Percentiles rank a stretch among this genome's conserved stretches.
These are phyloP conservation scores for Ustilago esculenta DNA, from an alignment of 1,284 basidiomycete species.

Conservation along the genomic window DNA sequence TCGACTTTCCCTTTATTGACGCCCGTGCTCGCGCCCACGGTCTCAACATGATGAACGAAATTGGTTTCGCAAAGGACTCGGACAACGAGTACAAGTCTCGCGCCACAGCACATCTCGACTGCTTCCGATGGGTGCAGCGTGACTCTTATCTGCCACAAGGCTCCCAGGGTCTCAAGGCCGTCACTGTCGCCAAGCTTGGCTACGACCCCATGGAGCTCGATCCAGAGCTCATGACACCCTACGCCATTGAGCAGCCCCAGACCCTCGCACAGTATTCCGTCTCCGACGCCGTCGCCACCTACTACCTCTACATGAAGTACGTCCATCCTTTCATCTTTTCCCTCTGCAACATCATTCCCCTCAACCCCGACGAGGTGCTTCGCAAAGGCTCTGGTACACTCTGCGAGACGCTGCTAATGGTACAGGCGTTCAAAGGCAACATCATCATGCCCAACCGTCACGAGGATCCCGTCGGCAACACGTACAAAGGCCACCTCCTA, in stretches of 20 bases:
- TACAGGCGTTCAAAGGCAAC: constrained; percentile 88
- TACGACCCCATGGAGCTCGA: constrained; percentile 98
- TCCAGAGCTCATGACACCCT: constrained; percentile 99
- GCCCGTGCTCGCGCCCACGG: constrained; percentile 87
- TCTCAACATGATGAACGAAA: constrained; percentile 96
- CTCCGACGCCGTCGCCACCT: constrained; percentile 98
- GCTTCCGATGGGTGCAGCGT: constrained; percentile 99
- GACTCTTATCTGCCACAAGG: constrained; percentile 99
- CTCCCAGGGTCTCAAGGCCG: constrained; percentile 97
- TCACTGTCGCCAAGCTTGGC: constrained; percentile 94
- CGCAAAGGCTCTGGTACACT: constrained; percentile 95
- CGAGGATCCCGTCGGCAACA: constrained; percentile 89
- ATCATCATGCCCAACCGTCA: constrained; percentile 99
- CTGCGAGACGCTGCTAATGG: constrained; percentile 98
- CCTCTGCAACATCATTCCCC: constrained; percentile 97
- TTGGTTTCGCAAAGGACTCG: constrained; percentile 86
- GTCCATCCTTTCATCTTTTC: constrained; percentile 99
- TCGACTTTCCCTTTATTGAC: constrained; percentile 98
- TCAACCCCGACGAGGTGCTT: constrained; percentile 95
- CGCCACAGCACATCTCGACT: constrained; percentile 97
- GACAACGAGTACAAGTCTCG: constrained; percentile 97
- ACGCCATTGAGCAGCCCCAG: constrained; percentile 96
- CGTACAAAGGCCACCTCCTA: constrained; percentile 94
- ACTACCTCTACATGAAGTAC: constrained; percentile 99
- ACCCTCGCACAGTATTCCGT: constrained; percentile 96